A percentile compares a stretch with the other conserved stretches of the same genome.
phyloP scores from a whole-genome alignment of 192 early-diverging fungal genomes.

The Rhizoclosmatium globosum region DNA sequence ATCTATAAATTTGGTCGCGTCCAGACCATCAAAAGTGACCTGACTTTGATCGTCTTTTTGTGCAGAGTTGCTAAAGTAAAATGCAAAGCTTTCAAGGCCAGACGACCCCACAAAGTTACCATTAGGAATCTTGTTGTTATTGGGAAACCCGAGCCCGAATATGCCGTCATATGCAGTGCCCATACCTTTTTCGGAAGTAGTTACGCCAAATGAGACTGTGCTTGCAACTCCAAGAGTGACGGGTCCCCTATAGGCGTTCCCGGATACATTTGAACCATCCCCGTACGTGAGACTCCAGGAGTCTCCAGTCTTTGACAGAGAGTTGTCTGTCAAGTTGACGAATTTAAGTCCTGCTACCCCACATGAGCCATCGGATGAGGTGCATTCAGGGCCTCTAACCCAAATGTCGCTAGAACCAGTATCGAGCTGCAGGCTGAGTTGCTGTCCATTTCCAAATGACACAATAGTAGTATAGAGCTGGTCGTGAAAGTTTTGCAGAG shows the following conservation, averaged over 20 bases:
- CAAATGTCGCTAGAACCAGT: conserved; percentile 43
- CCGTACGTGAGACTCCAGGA: conserved; percentile 19
- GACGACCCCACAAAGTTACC: no score
- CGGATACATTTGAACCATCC: conserved; percentile 8
- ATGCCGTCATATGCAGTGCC: no score
- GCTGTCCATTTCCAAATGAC: not conserved
- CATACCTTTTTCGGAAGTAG: not conserved
- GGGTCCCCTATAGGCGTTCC: conserved; percentile 51
- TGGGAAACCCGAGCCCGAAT: no score
- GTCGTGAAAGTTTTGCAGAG: not conserved
- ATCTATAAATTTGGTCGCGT: no score
- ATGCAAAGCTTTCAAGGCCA: no score
- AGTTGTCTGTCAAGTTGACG: not conserved
- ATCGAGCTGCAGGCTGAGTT: conserved; percentile 41
- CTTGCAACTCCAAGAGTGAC: conserved; percentile 44
- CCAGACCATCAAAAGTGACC: no score
- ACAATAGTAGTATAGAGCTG: conserved; percentile 3
- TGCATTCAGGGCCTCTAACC: conserved; percentile 42
- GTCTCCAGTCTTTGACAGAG: not conserved
- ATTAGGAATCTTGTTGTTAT: no score
- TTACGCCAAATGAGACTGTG: conserved; percentile 44
- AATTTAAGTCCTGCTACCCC: conserved; percentile 8
- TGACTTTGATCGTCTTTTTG: no score
- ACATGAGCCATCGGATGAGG: not conserved
- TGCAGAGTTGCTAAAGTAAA: no score